Conservation (phyloP, 257 asterid genomes). For the Anisodus acutangulus region DNA sequence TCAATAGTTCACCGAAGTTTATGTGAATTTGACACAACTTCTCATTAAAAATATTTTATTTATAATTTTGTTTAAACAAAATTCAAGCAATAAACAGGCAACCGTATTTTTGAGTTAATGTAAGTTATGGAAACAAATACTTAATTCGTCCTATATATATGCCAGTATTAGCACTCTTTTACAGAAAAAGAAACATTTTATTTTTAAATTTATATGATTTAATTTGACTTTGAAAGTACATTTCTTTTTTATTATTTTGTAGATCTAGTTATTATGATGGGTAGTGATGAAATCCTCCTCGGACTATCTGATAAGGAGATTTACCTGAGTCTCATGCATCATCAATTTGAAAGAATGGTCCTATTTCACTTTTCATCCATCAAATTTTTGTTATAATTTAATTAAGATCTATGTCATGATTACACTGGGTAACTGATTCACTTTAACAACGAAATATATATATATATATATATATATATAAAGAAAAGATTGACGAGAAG, state of each 20-base stretch:
- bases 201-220: too few species aligned
- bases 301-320: background rate
- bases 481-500: background rate
- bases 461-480: too few species aligned
- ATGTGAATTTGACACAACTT: too few species aligned
- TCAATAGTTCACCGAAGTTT: too few species aligned
- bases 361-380: conserved; percentile 11
- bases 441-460: background rate
- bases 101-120: background rate
- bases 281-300: background rate
- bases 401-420: background rate
- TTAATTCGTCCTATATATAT: too few species aligned
- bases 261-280: conserved; percentile 15
- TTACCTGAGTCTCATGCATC: background rate
- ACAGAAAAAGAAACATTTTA: too few species aligned
- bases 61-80: too few species aligned
- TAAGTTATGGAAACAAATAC: background rate
- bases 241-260: background rate
- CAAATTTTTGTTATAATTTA: background rate
- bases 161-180: too few species aligned
- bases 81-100: too few species aligned
- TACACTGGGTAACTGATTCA: background rate
- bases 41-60: too few species aligned
- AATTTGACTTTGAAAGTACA: background rate
- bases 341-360: conserved; percentile 4